These are phyloP conservation scores for Fusarium multiceps DNA, from an alignment of 2,329 filamentous ascomycete genomes.

Conservation along the genomic window DNA sequence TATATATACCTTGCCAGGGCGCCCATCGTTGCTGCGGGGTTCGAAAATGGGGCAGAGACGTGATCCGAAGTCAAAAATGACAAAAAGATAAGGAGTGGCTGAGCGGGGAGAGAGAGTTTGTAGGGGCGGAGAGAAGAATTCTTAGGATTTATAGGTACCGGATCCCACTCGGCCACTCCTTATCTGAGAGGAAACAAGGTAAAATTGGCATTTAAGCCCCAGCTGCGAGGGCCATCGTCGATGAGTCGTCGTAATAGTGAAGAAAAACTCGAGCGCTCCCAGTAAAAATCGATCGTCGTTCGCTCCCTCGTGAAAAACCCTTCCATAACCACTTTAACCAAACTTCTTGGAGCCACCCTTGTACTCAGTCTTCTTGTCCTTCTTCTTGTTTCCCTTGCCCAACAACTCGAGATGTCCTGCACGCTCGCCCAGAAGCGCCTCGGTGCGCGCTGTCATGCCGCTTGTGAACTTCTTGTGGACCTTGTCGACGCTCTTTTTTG, in stretches of 20 bases:
- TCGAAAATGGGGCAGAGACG: neutral
- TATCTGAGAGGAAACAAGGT: neutral
- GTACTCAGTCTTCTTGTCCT: conserved; percentile 52
- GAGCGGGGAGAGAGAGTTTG: neutral
- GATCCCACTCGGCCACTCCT: neutral
- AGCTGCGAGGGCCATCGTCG: neutral
- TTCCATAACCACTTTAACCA: conserved; percentile 54
- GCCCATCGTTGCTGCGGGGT: neutral
- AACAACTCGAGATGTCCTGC: conserved; percentile 70
- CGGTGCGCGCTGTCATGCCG: conserved; percentile 65
- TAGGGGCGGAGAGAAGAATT: neutral
- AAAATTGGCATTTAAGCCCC: neutral
- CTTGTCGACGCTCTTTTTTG: conserved; percentile 62
- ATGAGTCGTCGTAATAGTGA: neutral
- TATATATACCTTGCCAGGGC: neutral
- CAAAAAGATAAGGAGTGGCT: conserved; percentile 7
- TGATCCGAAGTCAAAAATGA: neutral
- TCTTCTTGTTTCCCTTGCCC: conserved; percentile 67
- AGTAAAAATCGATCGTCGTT: conserved; percentile 13
- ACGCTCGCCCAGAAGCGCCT: conserved; percentile 68
- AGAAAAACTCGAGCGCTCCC: conserved; percentile 5
- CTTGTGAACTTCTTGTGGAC: conserved; percentile 65
- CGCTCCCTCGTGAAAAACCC: neutral
- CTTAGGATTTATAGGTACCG: neutral
- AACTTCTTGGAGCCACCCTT: conserved; percentile 67